Evolutionary conservation across 495 filamentous ascomycete species (phyloP), one percentile per base, ranked within the genome.

Genomic region (Xylaria longipes): DNA sequence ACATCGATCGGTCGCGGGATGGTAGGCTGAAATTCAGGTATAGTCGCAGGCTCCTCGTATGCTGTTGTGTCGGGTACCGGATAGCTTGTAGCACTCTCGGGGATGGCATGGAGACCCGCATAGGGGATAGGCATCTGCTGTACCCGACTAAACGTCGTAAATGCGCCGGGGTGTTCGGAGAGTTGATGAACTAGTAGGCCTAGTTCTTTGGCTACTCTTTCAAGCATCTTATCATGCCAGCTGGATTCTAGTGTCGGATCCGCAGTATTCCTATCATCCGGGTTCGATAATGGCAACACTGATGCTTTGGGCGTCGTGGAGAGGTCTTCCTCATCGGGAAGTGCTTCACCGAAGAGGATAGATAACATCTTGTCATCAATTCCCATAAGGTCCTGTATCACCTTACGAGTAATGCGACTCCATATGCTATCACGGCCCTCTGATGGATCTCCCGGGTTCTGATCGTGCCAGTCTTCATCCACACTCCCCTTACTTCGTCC

Each of bases 331-430:
- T 82, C 79, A 31, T 91, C 84, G 11, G 92, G 90, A 37, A 98
- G 81, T 14, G 88, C 84, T 81, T 97, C 96, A 3, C 96, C 96
- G 70, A 98, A 94, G 6, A 98, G 89, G 31, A 97, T 89, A 2
- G 91, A 91, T 7, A 98, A 88, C 39, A 95, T 82, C 45, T 87
- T 86, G 71, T 97, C 94, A 72, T 98, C 94, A 64, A 98, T 93
- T 3, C 97, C 94, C 77, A 99, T 91, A 52, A 99, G 81, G 78
- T 97, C 94, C 29, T 89, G 88, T 58, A 99, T 94, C 22, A 98
- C 91, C 75, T 91, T 91, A 63, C 93, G 89, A 5, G 95, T 97
- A 56, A 98, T 89, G 4, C 90, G 87, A 65, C 89, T 89, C 94
- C 92, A 95, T 69, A 97, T 86, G 0, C 91, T 89, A 73, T 93